phyloP scores from a whole-genome alignment of 2,329 filamentous ascomycete genomes.

The Aspergillus costaricaensis region DNA sequence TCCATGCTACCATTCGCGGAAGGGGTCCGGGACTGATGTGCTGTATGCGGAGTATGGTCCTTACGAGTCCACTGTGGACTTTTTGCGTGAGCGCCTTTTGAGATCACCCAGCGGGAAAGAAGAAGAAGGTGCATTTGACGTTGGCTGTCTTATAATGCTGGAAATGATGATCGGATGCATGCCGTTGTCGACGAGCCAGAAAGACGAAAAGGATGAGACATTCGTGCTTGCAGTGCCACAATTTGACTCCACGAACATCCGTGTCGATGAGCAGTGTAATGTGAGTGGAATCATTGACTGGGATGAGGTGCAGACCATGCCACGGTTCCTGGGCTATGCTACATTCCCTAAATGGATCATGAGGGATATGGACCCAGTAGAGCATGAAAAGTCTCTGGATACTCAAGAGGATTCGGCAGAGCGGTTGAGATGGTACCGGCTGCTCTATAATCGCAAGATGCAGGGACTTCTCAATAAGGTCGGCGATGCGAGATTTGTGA shows the following conservation, averaged over 20 bases:
- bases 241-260: neutral
- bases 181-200: neutral
- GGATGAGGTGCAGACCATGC: slow-evolving; percentile 8
- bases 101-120: neutral
- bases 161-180: slow-evolving; percentile 6
- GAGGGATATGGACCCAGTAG: neutral
- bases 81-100: neutral
- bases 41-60: neutral
- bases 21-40: neutral
- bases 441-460: slow-evolving; percentile 6
- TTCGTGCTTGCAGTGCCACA: slow-evolving; percentile 1
- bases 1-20: neutral
- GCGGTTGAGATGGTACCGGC: slow-evolving; percentile 1
- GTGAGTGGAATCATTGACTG: slow-evolving; percentile 5
- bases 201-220: neutral
- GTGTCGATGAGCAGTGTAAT: neutral
- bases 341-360: slow-evolving; percentile 5
- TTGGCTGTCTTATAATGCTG: neutral
- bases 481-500: neutral
- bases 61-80: neutral
- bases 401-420: neutral
- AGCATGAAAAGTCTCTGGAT: neutral
- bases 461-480: neutral
- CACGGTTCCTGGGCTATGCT: slow-evolving; percentile 4
- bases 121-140: neutral